Evolutionary conservation across 495 filamentous ascomycete species (phyloP).

Genomic region (Glutinoglossum americanum): DNA sequence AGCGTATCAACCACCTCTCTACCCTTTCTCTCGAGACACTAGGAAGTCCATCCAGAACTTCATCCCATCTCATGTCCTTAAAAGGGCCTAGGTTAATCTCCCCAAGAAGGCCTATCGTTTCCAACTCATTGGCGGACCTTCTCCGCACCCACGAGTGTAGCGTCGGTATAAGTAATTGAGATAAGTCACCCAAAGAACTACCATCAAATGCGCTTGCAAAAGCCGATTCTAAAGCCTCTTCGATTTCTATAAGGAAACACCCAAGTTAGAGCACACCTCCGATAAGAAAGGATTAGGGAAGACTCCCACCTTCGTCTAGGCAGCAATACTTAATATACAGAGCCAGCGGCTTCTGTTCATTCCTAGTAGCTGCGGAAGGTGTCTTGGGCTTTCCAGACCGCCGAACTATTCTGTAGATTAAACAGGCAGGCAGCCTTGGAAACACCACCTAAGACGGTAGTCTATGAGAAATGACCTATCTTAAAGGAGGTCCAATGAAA

Average conservation of each 20-base stretch:
- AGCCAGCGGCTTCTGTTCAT: conserved; percentile 29
- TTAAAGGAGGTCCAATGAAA: conserved; percentile 6
- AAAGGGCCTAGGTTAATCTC: conserved; percentile 16
- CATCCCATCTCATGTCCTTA: conserved; percentile 13
- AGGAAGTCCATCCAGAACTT: conserved; percentile 15
- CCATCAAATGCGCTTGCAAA: conserved; percentile 16
- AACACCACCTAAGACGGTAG: conserved; percentile 30
- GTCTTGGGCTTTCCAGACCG: conserved; percentile 31
- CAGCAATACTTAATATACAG: conserved; percentile 60
- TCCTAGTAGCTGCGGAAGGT: conserved; percentile 14
- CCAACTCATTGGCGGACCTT: conserved; percentile 37
- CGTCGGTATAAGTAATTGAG: conserved; percentile 23
- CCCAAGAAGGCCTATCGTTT: conserved; percentile 29
- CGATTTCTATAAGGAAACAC: conserved; percentile 22
- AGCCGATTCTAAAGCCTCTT: conserved; percentile 18
- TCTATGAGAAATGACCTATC: background rate
- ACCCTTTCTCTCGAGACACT: conserved; percentile 12
- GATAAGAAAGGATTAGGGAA: background rate
- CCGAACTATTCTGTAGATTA: conserved; percentile 33
- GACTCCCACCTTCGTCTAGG: conserved; percentile 34
- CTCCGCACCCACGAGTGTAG: conserved; percentile 30
- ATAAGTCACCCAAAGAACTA: conserved; percentile 22
- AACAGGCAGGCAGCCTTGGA: conserved; percentile 54
- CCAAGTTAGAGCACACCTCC: background rate
- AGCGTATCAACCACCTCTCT: conserved; percentile 9